These are phyloP conservation scores for Auriculariales sp. DNA, from an alignment of 768 basidiomycete genomes.

Conservation along the genomic window DNA sequence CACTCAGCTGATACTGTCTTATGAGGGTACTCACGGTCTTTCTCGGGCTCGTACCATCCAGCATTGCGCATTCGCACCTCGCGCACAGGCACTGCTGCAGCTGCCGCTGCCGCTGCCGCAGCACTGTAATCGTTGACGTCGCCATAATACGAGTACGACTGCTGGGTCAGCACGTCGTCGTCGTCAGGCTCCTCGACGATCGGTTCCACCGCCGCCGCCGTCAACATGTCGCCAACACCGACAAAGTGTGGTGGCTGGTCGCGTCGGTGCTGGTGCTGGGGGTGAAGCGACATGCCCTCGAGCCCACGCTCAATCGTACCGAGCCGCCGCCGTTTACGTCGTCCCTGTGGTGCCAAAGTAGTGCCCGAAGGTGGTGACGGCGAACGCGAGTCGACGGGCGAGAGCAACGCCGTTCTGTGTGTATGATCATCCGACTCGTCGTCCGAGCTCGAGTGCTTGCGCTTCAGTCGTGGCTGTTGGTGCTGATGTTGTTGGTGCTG, in stretches of 20 bases:
- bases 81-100: conserved; percentile 15
- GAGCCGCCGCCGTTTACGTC: conserved; percentile 32
- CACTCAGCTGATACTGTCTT: no score
- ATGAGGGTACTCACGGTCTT: conserved; percentile 41
- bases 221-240: conserved; percentile 9
- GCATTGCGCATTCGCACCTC: conserved; percentile 51
- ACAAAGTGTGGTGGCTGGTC: conserved; percentile 5
- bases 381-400: no score
- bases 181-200: conserved; percentile 10
- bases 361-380: not conserved
- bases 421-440: no score
- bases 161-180: not conserved
- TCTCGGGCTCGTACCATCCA: conserved; percentile 58
- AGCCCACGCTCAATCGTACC: conserved; percentile 40
- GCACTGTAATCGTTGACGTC: not conserved
- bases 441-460: not conserved
- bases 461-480: no score
- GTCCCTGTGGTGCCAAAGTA: no score
- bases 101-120: conserved; percentile 11
- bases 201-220: conserved; percentile 27
- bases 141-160: not conserved
- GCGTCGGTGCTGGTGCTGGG: conserved; percentile 1
- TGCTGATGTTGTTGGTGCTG: no score
- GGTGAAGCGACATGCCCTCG: conserved; percentile 30
- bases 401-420: no score